Evolutionary conservation across 805 yeast species (phyloP).

Genomic region (Pichia insulana): DNA sequence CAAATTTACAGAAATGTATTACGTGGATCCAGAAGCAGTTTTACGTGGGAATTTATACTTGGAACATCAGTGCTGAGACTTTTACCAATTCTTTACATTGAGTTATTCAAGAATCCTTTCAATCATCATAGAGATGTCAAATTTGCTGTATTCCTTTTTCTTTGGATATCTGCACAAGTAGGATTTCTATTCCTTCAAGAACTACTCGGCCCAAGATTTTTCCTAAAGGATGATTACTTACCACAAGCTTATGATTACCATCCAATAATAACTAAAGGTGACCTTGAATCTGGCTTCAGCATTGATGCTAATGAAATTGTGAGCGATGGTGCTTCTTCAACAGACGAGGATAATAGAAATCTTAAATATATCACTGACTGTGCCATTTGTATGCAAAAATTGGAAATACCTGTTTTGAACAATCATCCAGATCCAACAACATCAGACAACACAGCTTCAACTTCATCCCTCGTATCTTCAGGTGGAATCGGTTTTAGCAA

Average conservation of each 20-base stretch:
- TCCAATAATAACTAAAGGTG: constrained; percentile 49
- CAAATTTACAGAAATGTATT: constrained; percentile 73
- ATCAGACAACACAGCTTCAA: constrained; percentile 2
- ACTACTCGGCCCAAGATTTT: constrained; percentile 70
- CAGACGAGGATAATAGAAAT: constrained; percentile 19
- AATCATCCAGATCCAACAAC: background rate
- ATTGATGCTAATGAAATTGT: constrained; percentile 22
- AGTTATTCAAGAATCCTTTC: constrained; percentile 45
- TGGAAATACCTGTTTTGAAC: constrained; percentile 46
- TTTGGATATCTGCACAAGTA: constrained; percentile 59
- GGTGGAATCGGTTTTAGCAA: constrained; percentile 6
- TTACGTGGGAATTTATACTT: constrained; percentile 67
- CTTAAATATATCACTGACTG: constrained; percentile 57
- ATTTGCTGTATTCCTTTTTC: constrained; percentile 36
- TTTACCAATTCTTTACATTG: constrained; percentile 55
- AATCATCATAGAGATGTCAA: constrained; percentile 55
- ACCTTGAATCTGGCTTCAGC: constrained; percentile 55
- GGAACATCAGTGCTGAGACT: constrained; percentile 58
- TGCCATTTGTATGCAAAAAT: constrained; percentile 81
- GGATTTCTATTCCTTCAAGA: constrained; percentile 52
- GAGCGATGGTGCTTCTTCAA: constrained; percentile 13
- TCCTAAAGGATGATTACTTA: constrained; percentile 62
- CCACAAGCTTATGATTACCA: constrained; percentile 87
- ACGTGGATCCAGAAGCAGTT: constrained; percentile 58
- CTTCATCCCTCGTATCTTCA: background rate